Percentiles rank a stretch among this genome's conserved stretches.
Conservation (phyloP, 495 filamentous ascomycete species). For the Lophiostoma macrostomum region DNA sequence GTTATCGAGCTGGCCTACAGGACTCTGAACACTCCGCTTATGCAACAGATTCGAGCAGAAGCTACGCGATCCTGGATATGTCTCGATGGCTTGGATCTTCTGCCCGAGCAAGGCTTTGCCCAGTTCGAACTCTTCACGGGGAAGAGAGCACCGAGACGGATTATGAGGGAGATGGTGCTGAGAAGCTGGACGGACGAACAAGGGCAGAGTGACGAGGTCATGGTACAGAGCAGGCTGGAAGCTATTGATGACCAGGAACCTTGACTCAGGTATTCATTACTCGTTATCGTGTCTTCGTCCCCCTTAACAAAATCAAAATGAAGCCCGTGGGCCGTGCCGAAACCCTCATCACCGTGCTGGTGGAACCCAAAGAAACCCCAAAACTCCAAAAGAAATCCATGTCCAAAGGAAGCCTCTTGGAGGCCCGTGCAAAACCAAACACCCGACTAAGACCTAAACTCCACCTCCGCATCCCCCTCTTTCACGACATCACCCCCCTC, state of each 20-base stretch:
- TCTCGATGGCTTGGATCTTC: conserved; percentile 75
- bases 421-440: too few species aligned
- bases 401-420: too few species aligned
- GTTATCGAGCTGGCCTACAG: conserved; percentile 78
- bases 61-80: conserved; percentile 68
- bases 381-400: too few species aligned
- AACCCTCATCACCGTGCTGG: too few species aligned
- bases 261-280: too few species aligned
- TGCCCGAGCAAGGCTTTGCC: conserved; percentile 78
- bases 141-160: conserved; percentile 67
- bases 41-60: conserved; percentile 62
- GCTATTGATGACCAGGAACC: conserved; percentile 22
- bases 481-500: too few species aligned
- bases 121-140: conserved; percentile 83
- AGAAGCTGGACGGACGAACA: conserved; percentile 32
- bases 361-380: too few species aligned
- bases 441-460: too few species aligned
- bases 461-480: too few species aligned
- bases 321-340: too few species aligned
- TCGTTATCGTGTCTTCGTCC: too few species aligned
- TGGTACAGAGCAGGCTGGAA: conserved; percentile 22
- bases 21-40: conserved; percentile 66
- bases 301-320: too few species aligned
- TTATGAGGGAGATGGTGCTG: conserved; percentile 70
- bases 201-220: conserved; percentile 8